phyloP scores from a whole-genome alignment of 108 stramenopile genomes.

The Conticribra weissflogii region DNA sequence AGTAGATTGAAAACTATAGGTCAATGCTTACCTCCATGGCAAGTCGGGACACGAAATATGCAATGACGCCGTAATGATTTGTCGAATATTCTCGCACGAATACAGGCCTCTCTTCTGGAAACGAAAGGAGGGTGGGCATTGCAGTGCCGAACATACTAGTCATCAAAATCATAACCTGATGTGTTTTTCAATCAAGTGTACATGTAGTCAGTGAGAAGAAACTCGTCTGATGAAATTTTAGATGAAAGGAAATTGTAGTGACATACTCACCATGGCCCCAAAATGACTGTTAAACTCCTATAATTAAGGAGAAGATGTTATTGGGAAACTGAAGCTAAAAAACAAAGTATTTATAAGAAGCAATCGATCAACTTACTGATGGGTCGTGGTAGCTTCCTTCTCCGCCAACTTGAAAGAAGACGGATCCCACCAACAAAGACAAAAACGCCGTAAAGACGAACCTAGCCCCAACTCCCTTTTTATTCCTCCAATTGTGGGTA shows the following conservation, averaged over 20 bases:
- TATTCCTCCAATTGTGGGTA: constrained; percentile 56
- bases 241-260: too few relatives aligned
- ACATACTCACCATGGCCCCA: constrained; percentile 70
- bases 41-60: constrained; percentile 78
- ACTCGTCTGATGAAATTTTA: too few relatives aligned
- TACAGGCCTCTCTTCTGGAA: constrained; percentile 87
- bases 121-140: constrained; percentile 68
- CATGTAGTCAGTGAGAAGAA: too few relatives aligned
- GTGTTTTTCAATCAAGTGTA: too few relatives aligned
- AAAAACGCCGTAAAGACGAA: constrained; percentile 68
- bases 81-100: constrained; percentile 91
- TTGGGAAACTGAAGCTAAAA: too few relatives aligned
- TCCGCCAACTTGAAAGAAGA: constrained; percentile 71
- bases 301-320: constrained; percentile 5
- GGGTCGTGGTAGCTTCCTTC: constrained; percentile 20
- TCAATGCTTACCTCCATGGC: constrained; percentile 53
- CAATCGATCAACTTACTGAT: constrained; percentile 22
- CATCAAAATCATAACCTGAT: constrained; percentile 65
- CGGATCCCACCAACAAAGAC: constrained; percentile 62
- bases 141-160: constrained; percentile 83
- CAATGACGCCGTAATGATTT: constrained; percentile 72
- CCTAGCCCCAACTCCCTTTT: constrained; percentile 55
- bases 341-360: too few relatives aligned
- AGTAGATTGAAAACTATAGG: too few relatives aligned
- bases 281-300: constrained; percentile 67